Base-by-base conservation (phyloP, 2,329 filamentous ascomycete species). In the Zasmidium citrigriseum region DNA sequence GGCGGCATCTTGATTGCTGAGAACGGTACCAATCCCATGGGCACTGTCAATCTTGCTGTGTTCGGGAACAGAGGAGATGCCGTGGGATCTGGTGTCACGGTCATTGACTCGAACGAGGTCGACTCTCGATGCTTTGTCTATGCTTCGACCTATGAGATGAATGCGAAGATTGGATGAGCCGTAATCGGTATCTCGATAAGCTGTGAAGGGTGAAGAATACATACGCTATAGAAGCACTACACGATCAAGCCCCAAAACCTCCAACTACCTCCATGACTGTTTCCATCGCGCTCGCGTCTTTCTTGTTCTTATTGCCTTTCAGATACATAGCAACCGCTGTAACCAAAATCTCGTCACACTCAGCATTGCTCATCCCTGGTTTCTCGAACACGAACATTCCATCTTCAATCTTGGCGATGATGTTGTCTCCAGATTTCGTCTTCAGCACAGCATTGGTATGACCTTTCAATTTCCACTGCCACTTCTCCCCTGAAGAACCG, bases 71-170 rank as follows among this genome's bases (percentile, higher is more conserved):
- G 63, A 3, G 64, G 61, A 2, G 57, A 65, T 57, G 62, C 55
- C 1, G 27, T 64, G 51, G 57, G 63, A 12, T 64, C 65, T 27
- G 69, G 70, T 5, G 62, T 69, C 23, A 72, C 70, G n/a, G 64
- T 73, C 21, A 65, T 73, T 54, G 62, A 67, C 51, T 57, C 62
- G 46, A 41, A 57, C 21, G 64, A 67, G 57, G 63, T 72, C 4
- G 70, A 73, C 57, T 64, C 58, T 44, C 57, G 67, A 23, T 71
- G 70, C 63, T 58, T 29, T 22, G 22, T 72, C 25, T 72, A 59
- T 48, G 59, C 58, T 52, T 54, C 60, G 18, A 48, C 63, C 5
- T 72, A 70, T 55, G 27, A 52, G 11, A 29, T 7, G 16, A 48
- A 48, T 23, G 55, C 55, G 16, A 46, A 23, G 5, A 53, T 57